Base-by-base conservation (phyloP, 1,284 basidiomycete species). In the Trichosporon faecale region DNA sequence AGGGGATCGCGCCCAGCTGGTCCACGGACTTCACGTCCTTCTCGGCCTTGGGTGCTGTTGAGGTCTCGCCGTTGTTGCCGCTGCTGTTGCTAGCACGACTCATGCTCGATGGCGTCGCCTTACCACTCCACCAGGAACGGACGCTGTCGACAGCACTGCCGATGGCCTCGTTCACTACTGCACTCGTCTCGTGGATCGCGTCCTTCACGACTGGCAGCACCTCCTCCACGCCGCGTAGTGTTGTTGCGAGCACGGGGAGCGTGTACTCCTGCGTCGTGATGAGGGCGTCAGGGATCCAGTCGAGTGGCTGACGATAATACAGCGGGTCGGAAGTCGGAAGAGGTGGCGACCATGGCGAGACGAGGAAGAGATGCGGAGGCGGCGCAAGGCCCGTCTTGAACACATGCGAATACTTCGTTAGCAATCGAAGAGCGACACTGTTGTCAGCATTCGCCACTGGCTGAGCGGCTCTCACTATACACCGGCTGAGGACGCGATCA, bases 311-410 rank as follows among this genome's bases (percentile, higher is more conserved):
- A n/a, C 74, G 71, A 72, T 81, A 82, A 21, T 76, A 73, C 12
- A 79, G 76, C 0, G 78, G 77, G 57, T 81, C 76, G 6, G 75
- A 70, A 0, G 73, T 29, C 0, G 78, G 77, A 14, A 82, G 67
- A 1, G 78, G 74, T 0, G 82, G 80, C 9, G 77, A 78, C 82
- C 82, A 83, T 0, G 82, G 80, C 0, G 82, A 76, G 3, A 83
- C 69, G 23, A 81, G 70, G 69, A 79, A 83, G 1, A 82, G 44
- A 6, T 27, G 64, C 0, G 81, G 81, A 25, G 78, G 78, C 1
- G 79, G 76, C 8, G 73, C 40, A 16, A 78, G 75, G 16, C 66
- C 68, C 1, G 74, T 73, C 6, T 66, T 27, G 67, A 83, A 80
- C 33, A 70, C 52, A 14, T 67, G 66, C 0, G 78, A 70, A 44